phyloP scores from a whole-genome alignment of 2,329 filamentous ascomycete genomes.

The Aureobasidium zeae region DNA sequence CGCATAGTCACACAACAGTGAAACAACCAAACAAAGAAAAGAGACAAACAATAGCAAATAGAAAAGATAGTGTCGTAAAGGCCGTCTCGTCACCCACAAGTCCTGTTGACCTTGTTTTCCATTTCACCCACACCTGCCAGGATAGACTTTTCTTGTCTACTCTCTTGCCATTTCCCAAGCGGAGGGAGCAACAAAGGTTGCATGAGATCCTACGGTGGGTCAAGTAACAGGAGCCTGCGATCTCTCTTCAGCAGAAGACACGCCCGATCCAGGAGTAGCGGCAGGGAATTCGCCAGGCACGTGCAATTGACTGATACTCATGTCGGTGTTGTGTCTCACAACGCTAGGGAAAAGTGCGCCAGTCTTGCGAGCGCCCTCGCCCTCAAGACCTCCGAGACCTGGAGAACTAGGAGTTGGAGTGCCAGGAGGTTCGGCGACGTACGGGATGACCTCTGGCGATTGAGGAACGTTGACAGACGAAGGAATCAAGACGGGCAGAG shows the following conservation, averaged over 20 bases:
- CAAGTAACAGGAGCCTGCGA: not conserved
- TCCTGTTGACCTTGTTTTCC: constrained; percentile 1
- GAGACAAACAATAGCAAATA: not conserved
- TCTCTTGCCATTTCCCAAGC: constrained; percentile 13
- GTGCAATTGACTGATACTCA: constrained; percentile 54
- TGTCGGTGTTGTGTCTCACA: constrained; percentile 37
- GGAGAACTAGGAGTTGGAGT: not conserved
- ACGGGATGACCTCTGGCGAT: not conserved
- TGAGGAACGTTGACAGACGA: constrained; percentile 3
- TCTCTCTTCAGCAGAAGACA: not conserved
- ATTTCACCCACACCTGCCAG: too few relatives aligned
- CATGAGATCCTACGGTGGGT: not conserved
- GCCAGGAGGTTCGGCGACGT: not conserved
- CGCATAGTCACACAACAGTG: not conserved
- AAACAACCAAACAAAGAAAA: not conserved
- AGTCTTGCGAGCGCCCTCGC: constrained; percentile 27
- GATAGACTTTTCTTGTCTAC: not conserved
- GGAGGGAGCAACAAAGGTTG: constrained; percentile 1
- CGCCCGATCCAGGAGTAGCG: not conserved
- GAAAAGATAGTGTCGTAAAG: not conserved
- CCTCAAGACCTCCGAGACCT: constrained; percentile 26
- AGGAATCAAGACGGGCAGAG: constrained; percentile 4
- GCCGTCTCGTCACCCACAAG: not conserved
- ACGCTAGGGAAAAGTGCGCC: constrained; percentile 42
- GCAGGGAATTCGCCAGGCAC: constrained; percentile 54